phyloP scores from a whole-genome alignment of 2,329 filamentous ascomycete species.

The Xylariomycetidae sp. region DNA sequence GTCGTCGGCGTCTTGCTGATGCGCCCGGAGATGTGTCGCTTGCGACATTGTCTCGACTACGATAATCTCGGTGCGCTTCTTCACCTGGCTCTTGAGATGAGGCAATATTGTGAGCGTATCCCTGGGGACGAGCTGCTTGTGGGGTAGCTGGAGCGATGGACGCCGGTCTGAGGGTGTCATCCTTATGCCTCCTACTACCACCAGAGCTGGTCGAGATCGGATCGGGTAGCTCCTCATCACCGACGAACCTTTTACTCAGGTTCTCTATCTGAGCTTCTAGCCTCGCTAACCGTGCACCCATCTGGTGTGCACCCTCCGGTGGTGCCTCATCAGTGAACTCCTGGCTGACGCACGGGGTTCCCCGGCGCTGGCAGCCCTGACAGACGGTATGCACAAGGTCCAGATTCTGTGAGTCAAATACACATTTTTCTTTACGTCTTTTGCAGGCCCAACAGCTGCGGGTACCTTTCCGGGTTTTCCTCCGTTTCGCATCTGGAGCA shows the following conservation, averaged over 20 bases:
- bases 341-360: not conserved
- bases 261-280: not conserved
- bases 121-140: not conserved
- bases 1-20: not conserved
- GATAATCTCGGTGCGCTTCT: not conserved
- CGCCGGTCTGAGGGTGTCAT: too few species aligned
- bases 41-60: not conserved
- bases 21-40: not conserved
- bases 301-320: not conserved
- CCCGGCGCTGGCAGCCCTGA: not conserved
- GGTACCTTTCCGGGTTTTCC: not conserved
- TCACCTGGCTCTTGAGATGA: not conserved
- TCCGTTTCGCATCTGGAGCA: not conserved
- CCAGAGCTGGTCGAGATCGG: not conserved
- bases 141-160: too few species aligned
- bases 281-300: not conserved
- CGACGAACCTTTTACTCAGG: too few species aligned
- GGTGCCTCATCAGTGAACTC: not conserved
- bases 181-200: too few species aligned
- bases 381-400: too few species aligned
- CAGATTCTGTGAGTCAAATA: not conserved
- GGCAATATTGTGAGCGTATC: not conserved
- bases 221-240: too few species aligned
- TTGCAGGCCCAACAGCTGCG: not conserved
- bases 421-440: not conserved